phyloP scores from a whole-genome alignment of 495 filamentous ascomycete species.

The Aspergillus hancockii region DNA sequence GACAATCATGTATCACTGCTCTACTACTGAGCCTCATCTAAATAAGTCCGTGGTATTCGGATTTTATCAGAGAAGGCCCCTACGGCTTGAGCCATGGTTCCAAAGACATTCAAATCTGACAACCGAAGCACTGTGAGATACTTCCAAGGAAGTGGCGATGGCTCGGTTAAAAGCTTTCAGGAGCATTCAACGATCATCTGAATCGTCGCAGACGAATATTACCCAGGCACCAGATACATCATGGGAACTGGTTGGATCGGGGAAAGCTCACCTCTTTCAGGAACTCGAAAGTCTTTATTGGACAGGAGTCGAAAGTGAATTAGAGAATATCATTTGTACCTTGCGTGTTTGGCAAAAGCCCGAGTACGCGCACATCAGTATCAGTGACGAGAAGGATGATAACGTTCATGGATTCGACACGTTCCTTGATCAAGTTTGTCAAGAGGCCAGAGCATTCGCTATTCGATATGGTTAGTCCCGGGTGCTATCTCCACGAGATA shows the following conservation, averaged over 20 bases:
- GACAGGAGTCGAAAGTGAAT: constrained; percentile 27
- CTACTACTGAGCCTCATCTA: neutral
- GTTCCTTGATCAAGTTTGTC: constrained; percentile 34
- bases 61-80: neutral
- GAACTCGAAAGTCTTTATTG: constrained; percentile 34
- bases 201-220: constrained; percentile 1
- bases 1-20: neutral
- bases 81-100: neutral
- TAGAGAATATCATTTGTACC: constrained; percentile 28
- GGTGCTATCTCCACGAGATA: too few species aligned
- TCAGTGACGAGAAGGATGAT: constrained; percentile 22
- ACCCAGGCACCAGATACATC: constrained; percentile 6
- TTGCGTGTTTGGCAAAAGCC: constrained; percentile 26
- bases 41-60: neutral
- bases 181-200: neutral
- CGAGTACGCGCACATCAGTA: constrained; percentile 13
- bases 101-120: neutral
- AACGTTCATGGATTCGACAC: constrained; percentile 34
- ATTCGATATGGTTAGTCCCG: constrained; percentile 14
- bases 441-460: constrained; percentile 26
- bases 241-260: constrained; percentile 17
- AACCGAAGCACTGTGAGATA: neutral
- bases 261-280: constrained; percentile 15
- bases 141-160: neutral
- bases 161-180: neutral